A percentile compares a stretch with the other conserved stretches of the same genome.
phyloP scores from a whole-genome alignment of 768 basidiomycete genomes.

The Pisolithus orientalis region DNA sequence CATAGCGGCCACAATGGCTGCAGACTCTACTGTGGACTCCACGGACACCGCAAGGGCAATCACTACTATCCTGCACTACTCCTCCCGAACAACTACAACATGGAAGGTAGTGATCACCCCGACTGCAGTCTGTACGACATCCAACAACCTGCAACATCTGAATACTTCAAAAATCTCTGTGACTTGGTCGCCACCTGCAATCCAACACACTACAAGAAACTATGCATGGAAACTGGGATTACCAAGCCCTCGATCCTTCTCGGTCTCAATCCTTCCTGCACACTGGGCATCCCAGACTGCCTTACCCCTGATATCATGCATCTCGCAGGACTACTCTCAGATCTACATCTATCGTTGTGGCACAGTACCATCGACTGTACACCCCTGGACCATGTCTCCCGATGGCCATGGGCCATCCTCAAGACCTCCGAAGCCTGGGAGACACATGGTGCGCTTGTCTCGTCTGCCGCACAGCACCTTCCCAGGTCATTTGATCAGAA shows the following conservation, averaged over 20 bases:
- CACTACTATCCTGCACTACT: neutral
- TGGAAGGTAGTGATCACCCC: neutral
- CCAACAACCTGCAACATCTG: neutral
- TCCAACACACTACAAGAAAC: neutral
- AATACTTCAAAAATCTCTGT: neutral
- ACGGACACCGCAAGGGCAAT: too few relatives aligned
- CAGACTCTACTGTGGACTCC: too few relatives aligned
- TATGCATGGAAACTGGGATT: conserved; percentile 24
- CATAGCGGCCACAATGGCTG: too few relatives aligned
- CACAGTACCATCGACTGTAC: conserved; percentile 7
- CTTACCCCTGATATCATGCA: too few relatives aligned
- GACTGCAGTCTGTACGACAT: neutral
- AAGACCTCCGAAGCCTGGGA: conserved; percentile 14
- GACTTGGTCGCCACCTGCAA: neutral
- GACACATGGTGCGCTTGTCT: conserved; percentile 15
- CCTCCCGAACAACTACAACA: neutral
- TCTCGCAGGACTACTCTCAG: too few relatives aligned
- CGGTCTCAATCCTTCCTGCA: conserved; percentile 17
- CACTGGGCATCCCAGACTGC: conserved; percentile 6
- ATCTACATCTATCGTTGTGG: conserved; percentile 2
- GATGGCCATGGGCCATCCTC: conserved; percentile 30
- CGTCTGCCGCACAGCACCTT: conserved; percentile 3
- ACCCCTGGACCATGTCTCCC: neutral
- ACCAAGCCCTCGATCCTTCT: conserved; percentile 29
- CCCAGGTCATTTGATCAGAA: too few relatives aligned